Evolutionary conservation across 2,329 filamentous ascomycete genomes (phyloP), one percentile per base, ranked within the genome.

Genomic region (Ceratocystis alfenasii): DNA sequence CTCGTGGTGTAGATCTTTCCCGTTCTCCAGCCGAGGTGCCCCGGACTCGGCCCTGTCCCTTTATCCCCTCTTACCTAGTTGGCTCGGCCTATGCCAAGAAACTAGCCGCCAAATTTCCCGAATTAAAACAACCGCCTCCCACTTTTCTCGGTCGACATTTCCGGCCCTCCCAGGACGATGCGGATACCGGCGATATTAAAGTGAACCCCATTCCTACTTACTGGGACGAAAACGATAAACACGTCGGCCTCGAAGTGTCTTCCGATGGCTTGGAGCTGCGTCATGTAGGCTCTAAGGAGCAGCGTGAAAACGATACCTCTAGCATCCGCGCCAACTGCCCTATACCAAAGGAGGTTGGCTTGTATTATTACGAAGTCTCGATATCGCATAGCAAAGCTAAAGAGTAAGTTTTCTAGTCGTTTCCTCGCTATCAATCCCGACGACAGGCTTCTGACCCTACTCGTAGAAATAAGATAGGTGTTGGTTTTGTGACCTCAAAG

Each of bases 321-420:
- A 84, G 89, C 12, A 85, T 96, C 67, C 85, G 94, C 66, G 84
- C 92, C 33, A 88, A 99, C 74, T 81, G 91, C 73, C 83, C 86
- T 62, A 96, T 97, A 85, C 91, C 94, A 3, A 81, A 85, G 45
- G 88, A 95, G 72, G 94, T 89, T 70, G 94, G 94, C 1, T 87
- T 99, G 68, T 99, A 96, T 75, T 99, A 99, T 74, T 99, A 86
- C 72, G 94, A 99, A 73, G 80, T 87, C 28, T 76, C 76, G 17
- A 77, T 85, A 61, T 67, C 81, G 30, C 76, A 77, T 17, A 78
- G 76, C 64, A 81, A 79, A 71, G 75, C 76, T 69, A 80, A 83
- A 55, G 82, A 84, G 81, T 84, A 76, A 65, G 81, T 46, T 36
- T 10, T 20, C 22, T 44, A 6, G 20, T 36, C 28, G 6, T 28